These are phyloP conservation scores for Trichoderma atrobrunneum DNA, from an alignment of 2,329 filamentous ascomycete species.

Conservation along the genomic window DNA sequence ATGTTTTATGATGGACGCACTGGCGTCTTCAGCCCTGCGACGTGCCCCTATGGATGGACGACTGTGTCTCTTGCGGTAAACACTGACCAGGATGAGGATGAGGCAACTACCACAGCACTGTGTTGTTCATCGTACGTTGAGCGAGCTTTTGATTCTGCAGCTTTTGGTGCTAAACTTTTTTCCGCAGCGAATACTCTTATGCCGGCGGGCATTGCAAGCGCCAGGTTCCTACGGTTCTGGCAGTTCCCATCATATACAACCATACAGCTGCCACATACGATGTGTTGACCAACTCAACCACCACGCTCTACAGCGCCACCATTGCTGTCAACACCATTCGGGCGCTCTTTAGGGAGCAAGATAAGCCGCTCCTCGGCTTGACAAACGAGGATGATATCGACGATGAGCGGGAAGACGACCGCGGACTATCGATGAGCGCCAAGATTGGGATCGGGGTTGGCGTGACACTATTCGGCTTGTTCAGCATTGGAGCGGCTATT, in stretches of 20 bases:
- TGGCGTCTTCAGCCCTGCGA: constrained; percentile 40
- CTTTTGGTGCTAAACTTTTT: constrained; percentile 12
- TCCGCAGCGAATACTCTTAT: constrained; percentile 34
- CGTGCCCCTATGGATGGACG: constrained; percentile 41
- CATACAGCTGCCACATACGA: constrained; percentile 35
- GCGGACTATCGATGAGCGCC: constrained; percentile 30
- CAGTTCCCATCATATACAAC: constrained; percentile 38
- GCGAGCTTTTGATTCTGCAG: not conserved
- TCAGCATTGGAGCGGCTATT: constrained; percentile 28
- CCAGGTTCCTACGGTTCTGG: constrained; percentile 35
- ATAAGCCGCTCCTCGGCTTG: constrained; percentile 35
- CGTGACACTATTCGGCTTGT: constrained; percentile 30
- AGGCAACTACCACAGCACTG: constrained; percentile 39
- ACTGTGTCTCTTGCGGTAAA: constrained; percentile 35
- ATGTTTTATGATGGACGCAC: constrained; percentile 39
- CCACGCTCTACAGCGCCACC: constrained; percentile 37
- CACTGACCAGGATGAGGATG: constrained; percentile 27
- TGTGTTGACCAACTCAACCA: constrained; percentile 36
- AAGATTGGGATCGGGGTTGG: constrained; percentile 38
- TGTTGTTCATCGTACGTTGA: constrained; percentile 41
- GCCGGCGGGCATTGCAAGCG: constrained; percentile 36
- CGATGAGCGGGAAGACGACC: constrained; percentile 21
- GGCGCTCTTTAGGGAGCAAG: constrained; percentile 38
- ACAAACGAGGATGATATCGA: constrained; percentile 33
- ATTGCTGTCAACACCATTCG: constrained; percentile 38